phyloP scores from a whole-genome alignment of 495 filamentous ascomycete genomes.

The Podospora fimiseda region DNA sequence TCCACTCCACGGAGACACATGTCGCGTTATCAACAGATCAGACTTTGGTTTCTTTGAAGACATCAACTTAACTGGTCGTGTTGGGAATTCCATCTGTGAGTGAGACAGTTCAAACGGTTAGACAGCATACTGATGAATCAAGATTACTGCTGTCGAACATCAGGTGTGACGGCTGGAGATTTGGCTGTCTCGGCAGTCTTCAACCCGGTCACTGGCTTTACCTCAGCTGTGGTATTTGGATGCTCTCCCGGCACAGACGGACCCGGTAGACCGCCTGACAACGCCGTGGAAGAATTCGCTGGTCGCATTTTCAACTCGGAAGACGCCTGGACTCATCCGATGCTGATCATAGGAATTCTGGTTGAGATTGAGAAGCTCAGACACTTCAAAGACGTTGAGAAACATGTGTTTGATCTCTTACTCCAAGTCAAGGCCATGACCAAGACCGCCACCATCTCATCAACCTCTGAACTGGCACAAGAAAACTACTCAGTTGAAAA shows the following conservation, averaged over 20 bases:
- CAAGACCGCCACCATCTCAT: not conserved
- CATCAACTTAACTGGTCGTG: not conserved
- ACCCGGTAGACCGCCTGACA: too few relatives aligned
- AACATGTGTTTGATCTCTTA: not conserved
- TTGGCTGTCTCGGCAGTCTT: not conserved
- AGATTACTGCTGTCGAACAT: conserved; percentile 2
- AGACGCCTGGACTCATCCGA: conserved; percentile 4
- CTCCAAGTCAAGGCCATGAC: conserved; percentile 1
- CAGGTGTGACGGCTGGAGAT: not conserved
- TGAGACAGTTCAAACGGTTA: not conserved
- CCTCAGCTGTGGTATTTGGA: not conserved
- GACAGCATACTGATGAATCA: too few relatives aligned
- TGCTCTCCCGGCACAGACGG: too few relatives aligned
- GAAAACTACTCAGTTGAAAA: conserved; percentile 10
- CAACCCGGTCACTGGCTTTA: not conserved
- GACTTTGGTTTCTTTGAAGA: not conserved
- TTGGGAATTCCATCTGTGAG: not conserved
- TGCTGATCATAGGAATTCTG: conserved; percentile 9
- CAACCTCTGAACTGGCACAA: not conserved
- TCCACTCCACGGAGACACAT: not conserved
- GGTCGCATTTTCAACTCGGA: not conserved
- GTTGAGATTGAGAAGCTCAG: conserved; percentile 8
- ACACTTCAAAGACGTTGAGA: not conserved
- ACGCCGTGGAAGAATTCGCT: not conserved
- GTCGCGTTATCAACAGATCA: not conserved